A percentile compares a stretch with the other conserved stretches of the same genome.
These are phyloP conservation scores for Vicia sativa DNA, from an alignment of 306 rosid genomes.

Conservation along the genomic window DNA sequence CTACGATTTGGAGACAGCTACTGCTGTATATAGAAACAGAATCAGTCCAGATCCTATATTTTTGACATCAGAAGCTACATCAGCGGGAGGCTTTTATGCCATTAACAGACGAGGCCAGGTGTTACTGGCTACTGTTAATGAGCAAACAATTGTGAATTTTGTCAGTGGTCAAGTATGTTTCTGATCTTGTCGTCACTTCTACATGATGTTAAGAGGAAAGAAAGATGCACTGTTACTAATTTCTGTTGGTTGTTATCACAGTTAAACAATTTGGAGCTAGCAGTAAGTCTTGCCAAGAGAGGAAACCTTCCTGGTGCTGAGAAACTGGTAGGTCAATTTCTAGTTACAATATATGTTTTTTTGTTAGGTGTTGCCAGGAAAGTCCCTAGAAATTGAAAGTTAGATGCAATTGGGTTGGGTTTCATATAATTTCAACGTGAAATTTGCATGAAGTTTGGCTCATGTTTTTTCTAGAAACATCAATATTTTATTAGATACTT, in stretches of 20 bases:
- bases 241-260: constrained; percentile 40
- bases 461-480: constrained; percentile 10
- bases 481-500: constrained; percentile 8
- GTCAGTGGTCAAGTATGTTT: constrained; percentile 91
- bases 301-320: constrained; percentile 99
- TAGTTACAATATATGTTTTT: background rate
- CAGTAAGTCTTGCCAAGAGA: constrained; percentile 97
- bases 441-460: constrained; percentile 23
- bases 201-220: constrained; percentile 28
- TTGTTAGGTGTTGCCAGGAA: constrained; percentile 31
- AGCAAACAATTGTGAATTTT: constrained; percentile 88
- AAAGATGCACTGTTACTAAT: constrained; percentile 22
- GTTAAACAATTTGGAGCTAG: constrained; percentile 98
- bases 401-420: constrained; percentile 20
- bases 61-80: constrained; percentile 94
- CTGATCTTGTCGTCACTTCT: constrained; percentile 26
- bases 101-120: constrained; percentile 97
- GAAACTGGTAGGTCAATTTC: constrained; percentile 67
- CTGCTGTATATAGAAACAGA: constrained; percentile 97
- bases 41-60: constrained; percentile 99
- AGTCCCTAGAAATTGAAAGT: constrained; percentile 18
- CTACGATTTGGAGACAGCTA: constrained; percentile 96
- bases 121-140: constrained; percentile 95
- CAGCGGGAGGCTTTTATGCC: constrained; percentile 93
- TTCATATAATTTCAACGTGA: constrained; percentile 27